Conservation (phyloP, 225 moss, liverwort and hornwort species). For the Straminergon stramineum region DNA sequence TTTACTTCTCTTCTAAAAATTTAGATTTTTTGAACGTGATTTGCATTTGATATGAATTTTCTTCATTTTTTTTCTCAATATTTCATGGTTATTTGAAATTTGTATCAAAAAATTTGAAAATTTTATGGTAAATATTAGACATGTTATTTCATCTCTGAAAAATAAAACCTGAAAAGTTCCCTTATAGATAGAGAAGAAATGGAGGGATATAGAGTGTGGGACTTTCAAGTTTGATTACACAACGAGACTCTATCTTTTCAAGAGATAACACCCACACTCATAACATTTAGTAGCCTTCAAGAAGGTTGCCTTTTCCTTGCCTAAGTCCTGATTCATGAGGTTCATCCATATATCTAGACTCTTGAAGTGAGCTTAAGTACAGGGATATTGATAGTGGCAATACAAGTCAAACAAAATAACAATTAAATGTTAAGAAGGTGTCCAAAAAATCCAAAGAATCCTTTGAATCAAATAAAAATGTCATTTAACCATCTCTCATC, state of each 20-base stretch:
- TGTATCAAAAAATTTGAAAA: neutral
- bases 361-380: too few species aligned
- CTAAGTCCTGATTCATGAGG: too few species aligned
- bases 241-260: neutral
- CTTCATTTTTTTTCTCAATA: neutral
- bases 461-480: too few species aligned
- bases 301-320: too few species aligned
- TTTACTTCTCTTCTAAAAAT: neutral
- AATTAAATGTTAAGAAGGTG: too few species aligned
- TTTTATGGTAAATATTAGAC: too few species aligned
- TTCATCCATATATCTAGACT: too few species aligned
- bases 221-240: neutral
- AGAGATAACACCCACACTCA: neutral
- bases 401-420: too few species aligned
- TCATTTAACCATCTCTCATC: too few species aligned
- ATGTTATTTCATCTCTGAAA: neutral
- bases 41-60: neutral
- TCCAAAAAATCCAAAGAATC: too few species aligned
- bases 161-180: neutral
- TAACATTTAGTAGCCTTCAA: too few species aligned
- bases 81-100: neutral
- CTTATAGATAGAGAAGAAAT: neutral
- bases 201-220: accelerated
- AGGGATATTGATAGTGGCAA: too few species aligned
- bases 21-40: neutral